Percentiles rank a stretch among this genome's conserved stretches.
These are phyloP conservation scores for Botryosphaeria dothidea DNA, from an alignment of 2,329 filamentous ascomycete genomes.

Conservation along the genomic window DNA sequence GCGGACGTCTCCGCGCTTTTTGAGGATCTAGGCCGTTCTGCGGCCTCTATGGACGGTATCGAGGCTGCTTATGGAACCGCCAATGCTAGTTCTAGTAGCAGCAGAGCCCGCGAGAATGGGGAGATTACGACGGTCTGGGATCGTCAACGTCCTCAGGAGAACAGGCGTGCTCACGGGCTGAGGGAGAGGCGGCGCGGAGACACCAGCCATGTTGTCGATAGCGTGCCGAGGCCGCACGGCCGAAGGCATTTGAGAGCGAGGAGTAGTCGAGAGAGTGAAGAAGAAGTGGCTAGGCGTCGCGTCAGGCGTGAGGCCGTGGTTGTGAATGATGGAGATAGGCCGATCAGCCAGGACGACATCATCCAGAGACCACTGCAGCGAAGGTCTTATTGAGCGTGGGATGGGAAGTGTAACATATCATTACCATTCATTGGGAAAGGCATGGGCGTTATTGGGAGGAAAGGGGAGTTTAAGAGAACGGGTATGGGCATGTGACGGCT, in stretches of 20 bases:
- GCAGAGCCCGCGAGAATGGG: background rate
- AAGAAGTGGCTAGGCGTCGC: conserved; percentile 72
- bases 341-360: conserved; percentile 74
- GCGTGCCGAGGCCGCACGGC: conserved; percentile 22
- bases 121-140: conserved; percentile 5
- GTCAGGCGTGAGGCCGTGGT: conserved; percentile 87
- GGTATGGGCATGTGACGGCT: background rate
- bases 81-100: background rate
- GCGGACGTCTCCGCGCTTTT: background rate
- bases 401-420: background rate
- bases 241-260: conserved; percentile 38
- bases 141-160: background rate
- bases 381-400: background rate
- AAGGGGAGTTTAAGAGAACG: background rate
- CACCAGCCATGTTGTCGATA: background rate
- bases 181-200: background rate
- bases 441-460: background rate
- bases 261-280: conserved; percentile 52
- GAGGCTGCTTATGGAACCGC: background rate
- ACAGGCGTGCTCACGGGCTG: background rate
- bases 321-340: conserved; percentile 78
- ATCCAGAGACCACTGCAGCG: conserved; percentile 55
- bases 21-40: background rate
- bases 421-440: background rate
- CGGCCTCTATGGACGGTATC: background rate